These are phyloP conservation scores for Picea mariana DNA, from an alignment of 83 land plant species.

Conservation along the genomic window DNA sequence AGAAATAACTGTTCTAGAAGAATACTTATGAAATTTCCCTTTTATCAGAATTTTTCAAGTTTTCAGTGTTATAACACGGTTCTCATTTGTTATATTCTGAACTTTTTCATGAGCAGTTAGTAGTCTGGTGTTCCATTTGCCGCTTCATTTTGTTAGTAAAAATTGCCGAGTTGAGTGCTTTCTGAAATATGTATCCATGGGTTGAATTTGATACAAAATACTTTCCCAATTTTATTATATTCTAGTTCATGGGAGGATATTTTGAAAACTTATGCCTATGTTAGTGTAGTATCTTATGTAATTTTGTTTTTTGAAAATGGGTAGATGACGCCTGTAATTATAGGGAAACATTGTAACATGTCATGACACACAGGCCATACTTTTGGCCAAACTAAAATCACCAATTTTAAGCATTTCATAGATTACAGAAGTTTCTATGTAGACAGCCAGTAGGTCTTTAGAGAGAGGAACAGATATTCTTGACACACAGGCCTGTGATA, in stretches of 20 bases:
- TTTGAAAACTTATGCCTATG: background rate
- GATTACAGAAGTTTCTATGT: background rate
- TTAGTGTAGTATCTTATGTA: background rate
- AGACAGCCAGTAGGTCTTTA: background rate
- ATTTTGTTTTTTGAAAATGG: background rate
- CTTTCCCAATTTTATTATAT: background rate
- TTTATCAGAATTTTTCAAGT: background rate
- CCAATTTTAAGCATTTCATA: background rate
- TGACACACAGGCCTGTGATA: too few species aligned
- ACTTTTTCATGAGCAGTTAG: background rate
- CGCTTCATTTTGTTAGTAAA: too few species aligned
- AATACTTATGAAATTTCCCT: background rate
- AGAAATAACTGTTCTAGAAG: background rate
- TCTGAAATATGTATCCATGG: background rate
- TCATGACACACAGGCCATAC: background rate
- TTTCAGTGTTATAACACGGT: background rate
- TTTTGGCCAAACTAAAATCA: background rate
- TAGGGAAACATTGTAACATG: background rate
- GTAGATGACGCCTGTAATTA: background rate
- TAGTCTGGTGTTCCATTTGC: background rate
- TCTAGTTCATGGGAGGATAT: background rate
- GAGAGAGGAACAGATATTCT: background rate
- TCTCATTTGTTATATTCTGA: background rate
- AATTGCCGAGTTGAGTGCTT: background rate
- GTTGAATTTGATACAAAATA: background rate